Evolutionary conservation across 2,329 filamentous ascomycete genomes (phyloP).

Genomic region (Epichloe uncinata): DNA sequence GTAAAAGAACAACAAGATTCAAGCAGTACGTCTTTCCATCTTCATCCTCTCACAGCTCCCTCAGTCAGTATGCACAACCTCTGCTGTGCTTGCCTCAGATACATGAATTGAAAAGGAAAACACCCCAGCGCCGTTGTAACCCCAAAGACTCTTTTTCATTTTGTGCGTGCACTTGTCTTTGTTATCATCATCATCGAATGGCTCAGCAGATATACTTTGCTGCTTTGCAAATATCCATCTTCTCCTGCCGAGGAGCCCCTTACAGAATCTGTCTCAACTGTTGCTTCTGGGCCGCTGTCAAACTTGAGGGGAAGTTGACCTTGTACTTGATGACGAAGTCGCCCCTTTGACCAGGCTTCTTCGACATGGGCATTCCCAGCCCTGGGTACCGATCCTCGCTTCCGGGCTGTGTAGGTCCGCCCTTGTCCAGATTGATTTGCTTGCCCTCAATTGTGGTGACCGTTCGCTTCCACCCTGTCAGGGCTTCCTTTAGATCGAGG

Average conservation of each 20-base stretch:
- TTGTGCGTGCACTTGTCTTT: background rate
- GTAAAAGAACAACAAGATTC: too few relatives aligned
- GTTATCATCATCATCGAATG: slow-evolving; percentile 1
- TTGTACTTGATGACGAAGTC: slow-evolving; percentile 85
- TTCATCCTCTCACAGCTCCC: too few relatives aligned
- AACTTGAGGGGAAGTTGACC: slow-evolving; percentile 73
- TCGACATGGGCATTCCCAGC: slow-evolving; percentile 89
- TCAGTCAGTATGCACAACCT: background rate
- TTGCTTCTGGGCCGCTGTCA: slow-evolving; percentile 69
- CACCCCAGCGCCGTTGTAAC: slow-evolving; percentile 1
- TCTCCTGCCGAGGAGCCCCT: slow-evolving; percentile 8
- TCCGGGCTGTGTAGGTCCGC: slow-evolving; percentile 74
- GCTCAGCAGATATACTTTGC: background rate
- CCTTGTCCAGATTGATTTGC: slow-evolving; percentile 64
- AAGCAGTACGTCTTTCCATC: too few relatives aligned
- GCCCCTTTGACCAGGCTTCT: slow-evolving; percentile 77
- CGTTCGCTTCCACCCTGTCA: slow-evolving; percentile 89
- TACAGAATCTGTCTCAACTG: slow-evolving; percentile 67
- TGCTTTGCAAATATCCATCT: slow-evolving; percentile 1
- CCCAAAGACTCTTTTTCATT: background rate
- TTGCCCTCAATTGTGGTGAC: slow-evolving; percentile 88
- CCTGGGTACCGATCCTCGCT: slow-evolving; percentile 70
- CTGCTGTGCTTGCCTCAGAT: background rate
- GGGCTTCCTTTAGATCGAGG: slow-evolving; percentile 78
- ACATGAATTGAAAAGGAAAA: background rate